These are phyloP conservation scores for Myriosclerotinia curreyana DNA, from an alignment of 2,329 filamentous ascomycete genomes.

Conservation along the genomic window DNA sequence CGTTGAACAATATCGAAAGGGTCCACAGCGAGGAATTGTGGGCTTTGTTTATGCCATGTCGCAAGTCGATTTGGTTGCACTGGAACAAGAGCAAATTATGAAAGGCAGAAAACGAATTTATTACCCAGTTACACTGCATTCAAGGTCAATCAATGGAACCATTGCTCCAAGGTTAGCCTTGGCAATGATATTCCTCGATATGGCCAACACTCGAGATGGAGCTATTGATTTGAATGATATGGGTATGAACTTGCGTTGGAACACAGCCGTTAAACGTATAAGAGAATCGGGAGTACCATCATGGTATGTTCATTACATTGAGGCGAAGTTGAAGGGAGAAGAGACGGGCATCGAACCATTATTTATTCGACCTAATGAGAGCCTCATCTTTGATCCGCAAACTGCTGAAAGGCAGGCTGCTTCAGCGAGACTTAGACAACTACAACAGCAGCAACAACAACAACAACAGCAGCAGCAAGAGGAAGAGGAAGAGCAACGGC, in stretches of 20 bases:
- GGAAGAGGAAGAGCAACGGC: background rate
- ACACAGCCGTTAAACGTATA: conserved; percentile 7
- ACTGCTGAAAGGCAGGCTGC: background rate
- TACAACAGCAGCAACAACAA: background rate
- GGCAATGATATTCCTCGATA: background rate
- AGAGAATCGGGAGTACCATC: background rate
- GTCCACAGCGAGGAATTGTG: background rate
- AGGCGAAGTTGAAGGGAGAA: background rate
- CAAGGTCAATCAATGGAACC: background rate
- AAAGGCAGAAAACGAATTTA: background rate
- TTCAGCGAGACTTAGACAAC: background rate
- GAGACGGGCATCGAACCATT: background rate
- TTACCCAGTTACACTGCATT: background rate
- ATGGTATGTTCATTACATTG: background rate
- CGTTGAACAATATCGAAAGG: background rate
- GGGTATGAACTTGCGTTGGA: background rate
- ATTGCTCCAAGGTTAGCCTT: background rate
- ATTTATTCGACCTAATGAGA: background rate
- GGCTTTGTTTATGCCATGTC: conserved; percentile 10
- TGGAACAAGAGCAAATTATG: background rate
- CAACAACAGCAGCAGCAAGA: background rate
- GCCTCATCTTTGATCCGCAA: background rate
- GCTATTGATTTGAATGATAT: background rate
- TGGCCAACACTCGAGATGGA: background rate
- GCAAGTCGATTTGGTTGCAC: background rate